Conservation (phyloP, 164 flowering plant genomes). For the Magnolia sinica region DNA sequence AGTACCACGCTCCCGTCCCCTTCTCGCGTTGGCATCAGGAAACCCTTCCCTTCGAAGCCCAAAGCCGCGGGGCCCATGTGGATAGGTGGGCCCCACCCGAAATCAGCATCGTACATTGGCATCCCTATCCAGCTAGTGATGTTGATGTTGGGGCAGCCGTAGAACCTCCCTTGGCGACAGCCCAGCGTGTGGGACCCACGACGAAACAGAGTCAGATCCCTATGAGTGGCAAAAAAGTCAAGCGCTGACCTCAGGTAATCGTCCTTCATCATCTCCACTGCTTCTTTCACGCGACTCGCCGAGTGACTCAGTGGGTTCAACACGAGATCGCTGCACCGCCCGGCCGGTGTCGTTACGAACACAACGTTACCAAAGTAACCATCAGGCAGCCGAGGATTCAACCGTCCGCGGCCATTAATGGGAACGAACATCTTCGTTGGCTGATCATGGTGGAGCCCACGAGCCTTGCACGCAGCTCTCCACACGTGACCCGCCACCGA, state of each 20-base stretch:
- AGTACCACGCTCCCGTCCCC: conserved; percentile 40
- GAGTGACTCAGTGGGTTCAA: conserved; percentile 24
- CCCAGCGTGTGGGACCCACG: conserved; percentile 37
- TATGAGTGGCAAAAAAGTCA: conserved; percentile 55
- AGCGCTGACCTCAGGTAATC: conserved; percentile 60
- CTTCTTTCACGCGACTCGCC: conserved; percentile 39
- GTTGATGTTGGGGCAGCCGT: conserved; percentile 11
- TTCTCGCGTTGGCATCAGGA: conserved; percentile 26
- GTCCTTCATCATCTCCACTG: conserved; percentile 44
- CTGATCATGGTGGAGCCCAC: conserved; percentile 13
- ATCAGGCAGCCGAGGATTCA: conserved; percentile 21
- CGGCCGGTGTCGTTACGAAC: not conserved
- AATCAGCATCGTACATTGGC: conserved; percentile 19
- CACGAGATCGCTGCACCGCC: conserved; percentile 15
- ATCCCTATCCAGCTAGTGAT: conserved; percentile 33
- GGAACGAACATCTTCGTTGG: conserved; percentile 4
- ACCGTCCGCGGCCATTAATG: conserved; percentile 16
- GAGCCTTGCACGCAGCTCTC: conserved; percentile 33
- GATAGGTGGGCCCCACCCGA: conserved; percentile 51
- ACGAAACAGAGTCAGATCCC: conserved; percentile 44
- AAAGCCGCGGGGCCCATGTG: conserved; percentile 35
- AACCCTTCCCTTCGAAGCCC: conserved; percentile 31
- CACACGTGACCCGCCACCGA: conserved; percentile 26
- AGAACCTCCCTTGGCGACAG: conserved; percentile 7
- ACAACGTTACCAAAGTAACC: conserved; percentile 27